Conservation (phyloP, 192 early-diverging fungal species). For the Kickxella alabastrina region DNA sequence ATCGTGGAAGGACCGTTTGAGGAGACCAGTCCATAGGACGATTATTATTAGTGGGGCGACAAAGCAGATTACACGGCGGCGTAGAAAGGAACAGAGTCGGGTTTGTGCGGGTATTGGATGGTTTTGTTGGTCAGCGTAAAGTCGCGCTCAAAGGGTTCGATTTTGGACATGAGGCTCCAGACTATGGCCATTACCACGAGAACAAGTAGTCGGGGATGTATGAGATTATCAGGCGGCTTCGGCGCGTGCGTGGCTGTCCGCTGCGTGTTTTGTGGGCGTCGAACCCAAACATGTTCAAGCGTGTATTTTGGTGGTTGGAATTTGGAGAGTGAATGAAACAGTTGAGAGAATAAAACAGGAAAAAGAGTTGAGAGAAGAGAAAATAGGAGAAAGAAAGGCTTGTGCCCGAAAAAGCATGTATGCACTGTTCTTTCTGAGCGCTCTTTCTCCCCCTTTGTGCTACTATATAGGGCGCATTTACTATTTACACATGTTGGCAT, state of each 20-base stretch:
- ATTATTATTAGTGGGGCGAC: slow-evolving; percentile 44
- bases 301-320: neutral
- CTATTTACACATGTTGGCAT: too few relatives aligned
- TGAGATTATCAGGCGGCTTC: slow-evolving; percentile 41
- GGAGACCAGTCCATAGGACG: slow-evolving; percentile 21
- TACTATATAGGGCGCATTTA: too few relatives aligned
- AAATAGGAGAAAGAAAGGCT: neutral
- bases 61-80: slow-evolving; percentile 42
- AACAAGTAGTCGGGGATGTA: slow-evolving; percentile 54
- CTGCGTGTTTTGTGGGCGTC: slow-evolving; percentile 10
- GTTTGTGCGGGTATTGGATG: slow-evolving; percentile 61
- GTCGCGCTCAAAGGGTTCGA: slow-evolving; percentile 65
- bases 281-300: slow-evolving; percentile 9
- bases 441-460: too few relatives aligned
- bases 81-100: slow-evolving; percentile 50
- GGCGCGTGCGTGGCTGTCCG: slow-evolving; percentile 33
- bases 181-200: slow-evolving; percentile 54
- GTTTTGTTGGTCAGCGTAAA: slow-evolving; percentile 68
- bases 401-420: too few relatives aligned
- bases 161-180: slow-evolving; percentile 56
- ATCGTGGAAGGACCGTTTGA: slow-evolving; percentile 51
- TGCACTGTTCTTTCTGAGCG: too few relatives aligned
- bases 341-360: neutral
- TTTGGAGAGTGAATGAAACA: neutral
- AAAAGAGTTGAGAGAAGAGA: neutral